Evolutionary conservation across 495 filamentous ascomycete species (phyloP), one percentile per base, ranked within the genome.

Genomic region (Schizothecium vesticola): DNA sequence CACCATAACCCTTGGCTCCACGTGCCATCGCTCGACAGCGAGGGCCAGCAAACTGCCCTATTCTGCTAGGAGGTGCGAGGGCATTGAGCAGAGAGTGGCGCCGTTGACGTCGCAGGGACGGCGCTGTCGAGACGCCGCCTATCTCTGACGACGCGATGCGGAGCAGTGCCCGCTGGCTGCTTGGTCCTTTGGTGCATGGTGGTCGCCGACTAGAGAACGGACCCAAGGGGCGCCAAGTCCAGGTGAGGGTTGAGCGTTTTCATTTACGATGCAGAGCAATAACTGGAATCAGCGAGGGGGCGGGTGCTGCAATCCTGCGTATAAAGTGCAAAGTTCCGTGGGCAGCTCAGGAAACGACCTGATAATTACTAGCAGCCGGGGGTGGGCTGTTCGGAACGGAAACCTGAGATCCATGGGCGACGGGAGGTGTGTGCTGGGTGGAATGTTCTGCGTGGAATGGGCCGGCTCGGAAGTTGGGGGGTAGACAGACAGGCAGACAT

Each of bases 321-420:
- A n/a, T 60, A 66, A 21, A 66, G 65, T 66, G 57, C 57, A 66
- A 51, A 66, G 57, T 66, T 57, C 65, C 26, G 58, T 28, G 13
- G 13, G 57, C 57, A 23, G 22, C 23, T 16, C 7, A 19, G 25
- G 57, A 12, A 12, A n/a, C 43, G 43, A 51, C 43, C 8, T 5
- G 12, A 51, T 51, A 6, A 51, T 51, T 51, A n/a, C 43, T 19
- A 51, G 43, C 43, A n/a, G 43, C 43, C 43, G 43, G 43, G 16
- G 43, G 19, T 51, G 43, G 43, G 19, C 43, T 51, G 43, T 51
- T 51, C 12, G 43, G 43, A 51, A n/a, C 43, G 43, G 43, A 19
- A 8, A 8, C 19, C 43, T 10, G 28, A 29, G 28, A 29, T 29
- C 28, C 28, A 29, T 29, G 28, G 28, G 28, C 28, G 28, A 29